Evolutionary conservation across 2,329 filamentous ascomycete genomes (phyloP).

Genomic region (Fusarium fracticaudum): DNA sequence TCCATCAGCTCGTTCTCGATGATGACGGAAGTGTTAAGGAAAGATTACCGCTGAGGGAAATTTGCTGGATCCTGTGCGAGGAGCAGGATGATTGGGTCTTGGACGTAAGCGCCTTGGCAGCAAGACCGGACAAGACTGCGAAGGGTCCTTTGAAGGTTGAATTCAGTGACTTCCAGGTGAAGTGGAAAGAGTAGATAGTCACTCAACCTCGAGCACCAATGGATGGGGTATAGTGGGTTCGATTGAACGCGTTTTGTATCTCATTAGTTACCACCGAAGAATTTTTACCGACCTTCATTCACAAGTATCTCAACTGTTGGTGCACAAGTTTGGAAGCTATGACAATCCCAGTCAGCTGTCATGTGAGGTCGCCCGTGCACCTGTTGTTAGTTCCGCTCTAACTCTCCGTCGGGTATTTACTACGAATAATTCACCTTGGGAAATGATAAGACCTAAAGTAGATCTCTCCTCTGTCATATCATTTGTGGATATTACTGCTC

Average conservation of each 20-base stretch:
- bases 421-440: no score
- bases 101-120: neutral
- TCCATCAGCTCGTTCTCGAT: neutral
- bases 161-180: neutral
- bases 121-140: neutral
- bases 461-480: no score
- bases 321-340: accelerated
- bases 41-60: neutral
- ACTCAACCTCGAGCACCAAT: accelerated
- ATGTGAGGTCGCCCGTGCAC: accelerated
- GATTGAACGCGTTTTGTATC: no score
- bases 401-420: accelerated
- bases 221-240: accelerated
- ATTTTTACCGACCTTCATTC: neutral
- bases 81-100: neutral
- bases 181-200: neutral
- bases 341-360: neutral
- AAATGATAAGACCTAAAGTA: no score
- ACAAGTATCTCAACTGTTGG: accelerated
- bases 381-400: neutral
- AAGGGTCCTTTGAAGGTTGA: neutral
- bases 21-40: neutral
- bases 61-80: neutral
- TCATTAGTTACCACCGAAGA: no score
- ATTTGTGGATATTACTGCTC: neutral